These are phyloP conservation scores for Plectranthus barbatus DNA, from an alignment of 257 asterid genomes.

Conservation along the genomic window DNA sequence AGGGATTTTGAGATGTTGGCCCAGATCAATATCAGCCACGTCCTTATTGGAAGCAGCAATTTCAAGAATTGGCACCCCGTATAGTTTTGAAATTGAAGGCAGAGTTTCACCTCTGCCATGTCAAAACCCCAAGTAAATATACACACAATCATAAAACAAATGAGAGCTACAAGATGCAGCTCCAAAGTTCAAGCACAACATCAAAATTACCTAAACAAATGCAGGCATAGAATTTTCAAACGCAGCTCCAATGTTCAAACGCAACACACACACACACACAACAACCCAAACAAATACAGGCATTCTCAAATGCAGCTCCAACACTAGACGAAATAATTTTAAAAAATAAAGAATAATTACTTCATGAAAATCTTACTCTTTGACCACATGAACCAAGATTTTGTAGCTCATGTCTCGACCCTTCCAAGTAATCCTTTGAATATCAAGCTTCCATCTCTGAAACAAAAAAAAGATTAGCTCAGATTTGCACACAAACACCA, in stretches of 20 bases:
- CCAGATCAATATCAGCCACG: slow-evolving; percentile 30
- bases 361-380: slow-evolving; percentile 29
- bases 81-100: slow-evolving; percentile 37
- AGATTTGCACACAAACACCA: not conserved
- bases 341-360: not conserved
- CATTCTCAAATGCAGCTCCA: not conserved
- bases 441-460: slow-evolving; percentile 40
- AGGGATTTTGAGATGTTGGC: slow-evolving; percentile 20
- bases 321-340: not conserved
- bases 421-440: slow-evolving; percentile 38
- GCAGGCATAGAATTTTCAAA: not conserved
- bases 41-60: slow-evolving; percentile 39
- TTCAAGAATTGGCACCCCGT: slow-evolving; percentile 37
- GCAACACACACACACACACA: not conserved
- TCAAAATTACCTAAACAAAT: not conserved
- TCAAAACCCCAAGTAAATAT: not conserved
- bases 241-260: not conserved
- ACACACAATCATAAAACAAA: not conserved
- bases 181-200: not conserved
- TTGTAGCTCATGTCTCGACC: slow-evolving; percentile 25
- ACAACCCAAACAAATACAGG: not conserved
- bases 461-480: slow-evolving; percentile 10
- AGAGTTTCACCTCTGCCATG: slow-evolving; percentile 42
- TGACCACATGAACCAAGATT: slow-evolving; percentile 46
- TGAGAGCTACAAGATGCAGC: not conserved